These are phyloP conservation scores for Darksidea phi DNA, from an alignment of 495 filamentous ascomycete genomes.

Conservation along the genomic window DNA sequence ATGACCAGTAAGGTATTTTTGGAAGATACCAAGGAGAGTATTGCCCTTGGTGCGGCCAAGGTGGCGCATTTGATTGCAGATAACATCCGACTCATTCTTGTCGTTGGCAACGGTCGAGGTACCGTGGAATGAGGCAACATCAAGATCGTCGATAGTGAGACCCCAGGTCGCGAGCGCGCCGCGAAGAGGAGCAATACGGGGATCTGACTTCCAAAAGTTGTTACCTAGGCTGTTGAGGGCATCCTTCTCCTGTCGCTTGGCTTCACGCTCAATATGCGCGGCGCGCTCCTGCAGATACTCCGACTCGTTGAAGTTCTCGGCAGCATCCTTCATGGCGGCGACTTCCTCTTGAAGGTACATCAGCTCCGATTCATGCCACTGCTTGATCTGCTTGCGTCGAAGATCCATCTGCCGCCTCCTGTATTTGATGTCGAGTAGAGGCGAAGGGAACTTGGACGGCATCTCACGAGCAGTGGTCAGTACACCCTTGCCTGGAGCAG, in stretches of 20 bases:
- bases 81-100: slow-evolving; percentile 98
- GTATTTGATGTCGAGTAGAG: slow-evolving; percentile 94
- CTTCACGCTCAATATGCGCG: slow-evolving; percentile 84
- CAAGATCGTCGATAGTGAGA: slow-evolving; percentile 93
- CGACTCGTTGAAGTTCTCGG: slow-evolving; percentile 72
- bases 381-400: slow-evolving; percentile 84
- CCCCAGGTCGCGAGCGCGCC: slow-evolving; percentile 97
- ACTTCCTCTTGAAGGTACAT: slow-evolving; percentile 90
- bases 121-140: slow-evolving; percentile 95
- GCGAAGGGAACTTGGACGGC: slow-evolving; percentile 85
- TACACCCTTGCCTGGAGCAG: slow-evolving; percentile 93
- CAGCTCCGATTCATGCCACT: slow-evolving; percentile 93
- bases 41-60: slow-evolving; percentile 95
- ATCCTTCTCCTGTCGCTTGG: slow-evolving; percentile 84
- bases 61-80: slow-evolving; percentile 94
- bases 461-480: slow-evolving; percentile 96
- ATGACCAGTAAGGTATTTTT: slow-evolving; percentile 98
- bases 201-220: slow-evolving; percentile 96
- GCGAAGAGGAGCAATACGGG: slow-evolving; percentile 88
- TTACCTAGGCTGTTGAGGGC: slow-evolving; percentile 88
- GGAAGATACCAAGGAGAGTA: slow-evolving; percentile 94
- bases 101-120: slow-evolving; percentile 98
- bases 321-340: slow-evolving; percentile 80
- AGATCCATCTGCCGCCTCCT: slow-evolving; percentile 90
- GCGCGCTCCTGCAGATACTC: slow-evolving; percentile 86